Base-by-base conservation (phyloP, 805 yeast genomes). In the Tanozyma kutaoensis region DNA sequence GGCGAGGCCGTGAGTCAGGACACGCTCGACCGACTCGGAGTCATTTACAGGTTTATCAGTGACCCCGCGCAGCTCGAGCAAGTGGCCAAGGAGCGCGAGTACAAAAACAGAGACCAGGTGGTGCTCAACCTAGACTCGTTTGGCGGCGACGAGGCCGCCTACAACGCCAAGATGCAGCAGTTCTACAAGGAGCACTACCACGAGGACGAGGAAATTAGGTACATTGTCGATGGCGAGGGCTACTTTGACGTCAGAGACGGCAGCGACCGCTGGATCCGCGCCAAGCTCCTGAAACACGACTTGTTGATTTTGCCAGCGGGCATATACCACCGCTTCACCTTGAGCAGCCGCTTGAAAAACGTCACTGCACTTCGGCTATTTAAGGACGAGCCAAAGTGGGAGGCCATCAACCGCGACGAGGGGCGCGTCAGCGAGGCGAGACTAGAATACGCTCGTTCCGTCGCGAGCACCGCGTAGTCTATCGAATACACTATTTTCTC, bases 321-420 rank as follows among this genome's bases (percentile, higher is more conserved):
- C 0, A 84, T 88, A 20, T 88, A 82, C 50, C 98, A 88, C 53
- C 68, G 98, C 15, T 88, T 88, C 52, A 84, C 96, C 2, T 62
- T 88, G 36, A 65, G 84, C 8, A 52, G 59, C 24, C 43, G 45
- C 12, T 45, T 56, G 26, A 71, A 73, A 48, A 66, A 67, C 38
- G 76, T 88, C 38, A 67, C 69, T 32, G 94, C 97, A 4, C 48
- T 80, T 43, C 62, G 98, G 38, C 55, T 88, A 40, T 88, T 88
- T 59, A 72, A 84, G 50, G 95, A 84, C 40, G 95, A 86, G 55
- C 97, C 97, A 15, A 88, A 85, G 49, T 88, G 98, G 98, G 70
- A 76, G 20, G 93, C 95, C 20, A 8, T 17, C 10, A 17, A 10
- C 20, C 20, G 9, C 10, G 8, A 8, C 20, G 10, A 17, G 8